Percentiles rank a stretch among this genome's conserved stretches.
Evolutionary conservation across 108 stramenopile genomes (phyloP).

Genomic region (Pseudonitzschia multistriata): DNA sequence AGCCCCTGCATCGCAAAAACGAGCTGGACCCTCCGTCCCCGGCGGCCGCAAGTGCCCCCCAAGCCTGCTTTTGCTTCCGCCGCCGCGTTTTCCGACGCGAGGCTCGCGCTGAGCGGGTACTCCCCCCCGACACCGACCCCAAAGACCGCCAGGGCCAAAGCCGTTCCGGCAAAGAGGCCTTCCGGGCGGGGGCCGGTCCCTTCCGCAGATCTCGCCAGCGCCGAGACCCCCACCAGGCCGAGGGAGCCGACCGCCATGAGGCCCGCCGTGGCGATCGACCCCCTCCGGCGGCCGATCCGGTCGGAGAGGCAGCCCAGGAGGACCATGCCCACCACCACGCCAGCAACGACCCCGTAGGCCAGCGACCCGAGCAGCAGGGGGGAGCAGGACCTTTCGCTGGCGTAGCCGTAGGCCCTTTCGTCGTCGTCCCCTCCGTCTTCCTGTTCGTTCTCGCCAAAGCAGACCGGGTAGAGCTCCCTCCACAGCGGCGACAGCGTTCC

Average conservation of each 20-base stretch:
- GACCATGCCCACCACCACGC: constrained; percentile 69
- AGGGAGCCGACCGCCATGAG: constrained; percentile 37
- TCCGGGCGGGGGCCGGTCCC: background rate
- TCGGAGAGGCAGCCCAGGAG: constrained; percentile 50
- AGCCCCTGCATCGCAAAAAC: constrained; percentile 78
- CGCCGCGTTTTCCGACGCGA: constrained; percentile 58
- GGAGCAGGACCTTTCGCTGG: constrained; percentile 10
- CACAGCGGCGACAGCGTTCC: constrained; percentile 72
- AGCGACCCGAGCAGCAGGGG: constrained; percentile 42
- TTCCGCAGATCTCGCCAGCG: background rate
- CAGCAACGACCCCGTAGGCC: constrained; percentile 54
- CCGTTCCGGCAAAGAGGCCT: constrained; percentile 40
- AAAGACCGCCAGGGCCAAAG: constrained; percentile 49
- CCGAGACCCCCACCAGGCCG: background rate
- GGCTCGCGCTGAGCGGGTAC: constrained; percentile 59
- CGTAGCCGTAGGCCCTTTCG: background rate
- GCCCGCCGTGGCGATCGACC: constrained; percentile 56
- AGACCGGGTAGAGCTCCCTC: constrained; percentile 46
- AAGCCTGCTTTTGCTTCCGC: background rate
- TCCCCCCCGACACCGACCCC: constrained; percentile 80
- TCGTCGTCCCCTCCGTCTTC: background rate
- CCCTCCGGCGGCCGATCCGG: constrained; percentile 49
- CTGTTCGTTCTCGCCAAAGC: constrained; percentile 20
- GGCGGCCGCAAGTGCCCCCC: background rate
- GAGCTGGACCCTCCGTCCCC: constrained; percentile 59